phyloP scores from a whole-genome alignment of 2,329 filamentous ascomycete genomes.

The Zelopaecilomyces penicillatus region DNA sequence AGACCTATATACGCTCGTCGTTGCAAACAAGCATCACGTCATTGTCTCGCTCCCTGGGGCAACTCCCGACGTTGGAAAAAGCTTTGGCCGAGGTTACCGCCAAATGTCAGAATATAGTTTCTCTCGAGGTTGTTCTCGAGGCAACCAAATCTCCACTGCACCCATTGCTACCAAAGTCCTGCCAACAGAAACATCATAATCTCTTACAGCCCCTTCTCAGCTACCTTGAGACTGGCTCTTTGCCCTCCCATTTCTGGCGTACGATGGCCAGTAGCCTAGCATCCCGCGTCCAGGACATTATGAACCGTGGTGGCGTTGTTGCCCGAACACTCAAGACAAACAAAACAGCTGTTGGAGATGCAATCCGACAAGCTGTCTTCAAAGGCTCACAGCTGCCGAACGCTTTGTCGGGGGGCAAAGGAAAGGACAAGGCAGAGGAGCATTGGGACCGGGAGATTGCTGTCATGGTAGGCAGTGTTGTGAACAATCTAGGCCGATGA shows the following conservation, averaged over 20 bases:
- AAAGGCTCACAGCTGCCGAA: constrained; percentile 63
- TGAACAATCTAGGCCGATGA: constrained; percentile 45
- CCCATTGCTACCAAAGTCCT: constrained; percentile 45
- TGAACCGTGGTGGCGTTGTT: constrained; percentile 73
- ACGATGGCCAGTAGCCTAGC: constrained; percentile 72
- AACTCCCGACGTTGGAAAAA: constrained; percentile 73
- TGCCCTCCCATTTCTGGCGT: constrained; percentile 91
- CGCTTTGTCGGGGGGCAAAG: constrained; percentile 34
- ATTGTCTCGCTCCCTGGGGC: constrained; percentile 66
- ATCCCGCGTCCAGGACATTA: constrained; percentile 72
- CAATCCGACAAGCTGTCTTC: constrained; percentile 75
- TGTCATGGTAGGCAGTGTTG: constrained; percentile 84
- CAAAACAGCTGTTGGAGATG: constrained; percentile 63
- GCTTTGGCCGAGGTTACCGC: constrained; percentile 74
- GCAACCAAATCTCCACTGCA: constrained; percentile 60
- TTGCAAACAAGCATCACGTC: constrained; percentile 71
- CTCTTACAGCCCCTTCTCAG: constrained; percentile 66
- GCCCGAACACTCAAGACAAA: constrained; percentile 74
- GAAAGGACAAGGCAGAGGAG: constrained; percentile 38
- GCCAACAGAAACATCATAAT: constrained; percentile 30
- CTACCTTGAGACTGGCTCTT: constrained; percentile 76
- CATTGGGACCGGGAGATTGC: constrained; percentile 85
- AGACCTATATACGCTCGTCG: constrained; percentile 73
- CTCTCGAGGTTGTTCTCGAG: constrained; percentile 69
- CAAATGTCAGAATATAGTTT: constrained; percentile 85